Base-by-base conservation (phyloP, 2,329 filamentous ascomycete genomes). In the Penicillium sp. region DNA sequence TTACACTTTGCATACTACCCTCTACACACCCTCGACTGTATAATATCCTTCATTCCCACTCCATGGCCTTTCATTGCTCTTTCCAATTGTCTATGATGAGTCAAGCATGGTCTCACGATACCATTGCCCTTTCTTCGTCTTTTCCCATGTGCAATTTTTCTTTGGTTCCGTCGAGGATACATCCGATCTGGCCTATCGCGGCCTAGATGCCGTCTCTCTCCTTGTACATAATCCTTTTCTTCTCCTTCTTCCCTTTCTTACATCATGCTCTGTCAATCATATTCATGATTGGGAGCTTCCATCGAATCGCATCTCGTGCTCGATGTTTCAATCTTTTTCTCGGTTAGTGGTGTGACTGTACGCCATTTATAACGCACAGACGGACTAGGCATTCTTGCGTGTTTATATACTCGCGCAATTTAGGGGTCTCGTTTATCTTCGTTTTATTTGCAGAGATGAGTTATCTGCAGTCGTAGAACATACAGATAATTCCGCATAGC, bases 221-320 rank as follows among this genome's bases (percentile, higher is more conserved):
- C 26, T 36, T 63, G 59, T 60, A 63, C 53, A 60, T 62, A 60
- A 45, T 53, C 45, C 43, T 29, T 25, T 40, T 42, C 43, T 43
- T 15, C 32, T 39, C 33, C 29, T 44, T 33, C 31, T 35, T 32
- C 29, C 4, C 11, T 29, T 6, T 25, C 20, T n/a, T 26, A 35
- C 35, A 34, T 33, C 33, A 44, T 25, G 43, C 20, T 13, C 37
- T 43, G 37, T 35, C 39, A 43, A 33, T 23, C 39, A 45, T 49
- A 45, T 39, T 45, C 37, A 41, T 51, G 51, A 38, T 40, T 47
- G 41, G 43, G 26, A 27, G 34, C 13, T 39, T 21, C 16, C 47
- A 53, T 55, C 43, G 50, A 48, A 52, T 48, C 47, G 47, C 41
- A 54, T 55, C 45, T 36, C 35, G 45, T 54, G 27, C 23, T 27